Evolutionary conservation across 2,329 filamentous ascomycete genomes (phyloP).

Genomic region (Chrysosphaeria jannelii): DNA sequence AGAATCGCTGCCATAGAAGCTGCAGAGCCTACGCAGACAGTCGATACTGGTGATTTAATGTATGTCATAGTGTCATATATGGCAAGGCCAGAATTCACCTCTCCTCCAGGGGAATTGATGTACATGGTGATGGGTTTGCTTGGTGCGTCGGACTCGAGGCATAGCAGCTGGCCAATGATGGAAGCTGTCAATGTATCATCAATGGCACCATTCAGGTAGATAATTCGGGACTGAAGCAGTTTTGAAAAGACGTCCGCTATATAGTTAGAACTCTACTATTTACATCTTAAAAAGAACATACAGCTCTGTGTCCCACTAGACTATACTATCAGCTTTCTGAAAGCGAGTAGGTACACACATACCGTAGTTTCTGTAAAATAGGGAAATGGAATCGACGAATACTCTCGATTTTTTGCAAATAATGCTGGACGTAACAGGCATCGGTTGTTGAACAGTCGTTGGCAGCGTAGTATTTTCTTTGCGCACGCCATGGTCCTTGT

Average conservation of each 20-base stretch:
- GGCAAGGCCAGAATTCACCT: conserved; percentile 59
- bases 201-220: conserved; percentile 76
- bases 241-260: conserved; percentile 60
- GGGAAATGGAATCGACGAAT: conserved; percentile 21
- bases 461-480: not conserved
- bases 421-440: not conserved
- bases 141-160: conserved; percentile 88
- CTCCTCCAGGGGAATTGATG: conserved; percentile 88
- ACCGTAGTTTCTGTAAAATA: conserved; percentile 26
- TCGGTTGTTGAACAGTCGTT: not conserved
- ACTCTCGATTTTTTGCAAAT: conserved; percentile 3
- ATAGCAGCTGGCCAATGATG: conserved; percentile 84
- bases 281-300: conserved; percentile 12
- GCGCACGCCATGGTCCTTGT: conserved; percentile 1
- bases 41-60: conserved; percentile 74
- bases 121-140: conserved; percentile 91
- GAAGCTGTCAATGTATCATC: conserved; percentile 78
- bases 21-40: conserved; percentile 81
- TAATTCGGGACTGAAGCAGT: conserved; percentile 66
- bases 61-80: conserved; percentile 99
- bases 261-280: not conserved
- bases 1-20: conserved; percentile 85
- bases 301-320: conserved; percentile 51
- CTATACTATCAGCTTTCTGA: conserved; percentile 11
- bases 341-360: conserved; percentile 6